Percentiles rank a stretch among this genome's conserved stretches.
phyloP scores from a whole-genome alignment of 495 filamentous ascomycete species.

The Xylaria nigripes region DNA sequence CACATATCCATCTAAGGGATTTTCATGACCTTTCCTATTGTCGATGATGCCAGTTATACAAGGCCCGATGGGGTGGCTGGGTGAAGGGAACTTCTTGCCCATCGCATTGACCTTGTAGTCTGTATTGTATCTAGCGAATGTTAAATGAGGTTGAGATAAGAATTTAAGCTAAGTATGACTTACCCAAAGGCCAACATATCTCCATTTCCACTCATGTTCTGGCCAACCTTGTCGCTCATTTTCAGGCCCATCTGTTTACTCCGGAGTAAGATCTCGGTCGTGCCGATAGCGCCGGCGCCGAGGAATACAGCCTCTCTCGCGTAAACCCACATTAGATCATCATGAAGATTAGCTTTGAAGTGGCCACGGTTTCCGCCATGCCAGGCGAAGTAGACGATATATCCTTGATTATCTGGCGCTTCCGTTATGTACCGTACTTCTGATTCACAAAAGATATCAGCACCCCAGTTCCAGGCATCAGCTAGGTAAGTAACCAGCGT shows the following conservation, averaged over 20 bases:
- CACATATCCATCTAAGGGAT: slow-evolving; percentile 55
- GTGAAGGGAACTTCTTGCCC: slow-evolving; percentile 38
- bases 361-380: slow-evolving; percentile 50
- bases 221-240: slow-evolving; percentile 50
- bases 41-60: slow-evolving; percentile 60
- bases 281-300: slow-evolving; percentile 52
- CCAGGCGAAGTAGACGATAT: slow-evolving; percentile 58
- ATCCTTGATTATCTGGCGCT: slow-evolving; percentile 40
- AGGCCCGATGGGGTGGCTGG: slow-evolving; percentile 51
- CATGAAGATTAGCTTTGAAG: slow-evolving; percentile 49
- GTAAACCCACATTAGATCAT: slow-evolving; percentile 62
- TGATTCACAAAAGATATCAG: slow-evolving; percentile 65
- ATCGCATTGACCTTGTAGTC: slow-evolving; percentile 48
- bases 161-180: slow-evolving; percentile 6
- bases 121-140: slow-evolving; percentile 46
- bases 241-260: slow-evolving; percentile 51
- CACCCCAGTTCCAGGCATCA: slow-evolving; percentile 71
- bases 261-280: slow-evolving; percentile 59
- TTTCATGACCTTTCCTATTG: slow-evolving; percentile 42
- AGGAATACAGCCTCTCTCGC: slow-evolving; percentile 54
- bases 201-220: slow-evolving; percentile 61
- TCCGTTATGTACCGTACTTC: slow-evolving; percentile 60
- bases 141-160: slow-evolving; percentile 7
- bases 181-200: slow-evolving; percentile 57
- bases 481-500: slow-evolving; percentile 57